Evolutionary conservation across 176 grass and related monocot species (phyloP).

Genomic region (Lolium rigidum): DNA sequence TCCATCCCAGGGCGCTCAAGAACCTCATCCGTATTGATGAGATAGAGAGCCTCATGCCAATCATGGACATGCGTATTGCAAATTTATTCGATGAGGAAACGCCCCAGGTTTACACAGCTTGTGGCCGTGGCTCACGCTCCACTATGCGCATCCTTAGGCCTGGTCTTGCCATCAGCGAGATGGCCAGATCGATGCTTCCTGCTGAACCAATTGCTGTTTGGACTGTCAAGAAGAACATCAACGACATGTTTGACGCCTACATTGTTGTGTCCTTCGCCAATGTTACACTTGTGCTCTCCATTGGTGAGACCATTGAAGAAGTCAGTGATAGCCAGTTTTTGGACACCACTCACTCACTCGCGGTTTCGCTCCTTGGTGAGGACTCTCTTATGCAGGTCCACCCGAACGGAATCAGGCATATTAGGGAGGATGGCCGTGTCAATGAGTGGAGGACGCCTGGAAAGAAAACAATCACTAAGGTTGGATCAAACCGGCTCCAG

Average conservation of each 20-base stretch:
- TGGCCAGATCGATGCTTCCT: slow-evolving; percentile 92
- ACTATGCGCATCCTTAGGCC: slow-evolving; percentile 86
- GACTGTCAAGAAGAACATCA: slow-evolving; percentile 99
- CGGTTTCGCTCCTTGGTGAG: slow-evolving; percentile 88
- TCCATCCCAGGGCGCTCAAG: slow-evolving; percentile 87
- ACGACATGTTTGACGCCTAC: slow-evolving; percentile 94
- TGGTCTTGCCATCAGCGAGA: slow-evolving; percentile 91
- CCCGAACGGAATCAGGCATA: slow-evolving; percentile 92
- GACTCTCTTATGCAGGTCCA: slow-evolving; percentile 99
- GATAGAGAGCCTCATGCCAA: slow-evolving; percentile 90
- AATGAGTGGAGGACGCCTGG: slow-evolving; percentile 97
- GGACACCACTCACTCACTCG: slow-evolving; percentile 88
- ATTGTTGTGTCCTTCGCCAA: slow-evolving; percentile 95
- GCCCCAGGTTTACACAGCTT: slow-evolving; percentile 87
- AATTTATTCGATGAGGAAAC: slow-evolving; percentile 99
- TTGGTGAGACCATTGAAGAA: slow-evolving; percentile 98
- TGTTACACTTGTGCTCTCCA: slow-evolving; percentile 93
- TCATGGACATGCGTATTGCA: slow-evolving; percentile 91
- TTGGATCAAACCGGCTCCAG: slow-evolving; percentile 90
- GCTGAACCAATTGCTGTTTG: slow-evolving; percentile 92
- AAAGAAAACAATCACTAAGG: slow-evolving; percentile 98
- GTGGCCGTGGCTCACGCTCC: slow-evolving; percentile 82
- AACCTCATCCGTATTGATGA: slow-evolving; percentile 74
- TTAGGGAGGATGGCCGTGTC: slow-evolving; percentile 97
- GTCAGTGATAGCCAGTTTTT: slow-evolving; percentile 95